phyloP scores from a whole-genome alignment of 73 alveolate genomes.

The Paramecium caudatum region DNA sequence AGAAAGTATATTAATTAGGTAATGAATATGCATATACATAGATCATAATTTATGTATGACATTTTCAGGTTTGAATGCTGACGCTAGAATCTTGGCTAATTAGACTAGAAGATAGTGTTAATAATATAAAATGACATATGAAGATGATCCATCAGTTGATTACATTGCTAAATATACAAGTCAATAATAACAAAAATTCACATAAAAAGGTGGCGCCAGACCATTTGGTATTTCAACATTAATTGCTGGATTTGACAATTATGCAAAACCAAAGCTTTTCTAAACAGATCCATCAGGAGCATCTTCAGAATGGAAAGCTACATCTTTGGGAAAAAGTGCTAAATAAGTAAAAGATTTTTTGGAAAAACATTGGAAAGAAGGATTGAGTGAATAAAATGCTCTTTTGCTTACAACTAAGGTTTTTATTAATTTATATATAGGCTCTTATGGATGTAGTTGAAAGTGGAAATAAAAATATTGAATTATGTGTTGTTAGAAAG shows the following conservation, averaged over 20 bases:
- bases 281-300: slow-evolving; percentile 98
- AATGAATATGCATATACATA: not conserved
- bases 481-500: slow-evolving; percentile 89
- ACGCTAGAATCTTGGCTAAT: slow-evolving; percentile 95
- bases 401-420: slow-evolving; percentile 86
- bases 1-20: slow-evolving; percentile 85
- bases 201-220: slow-evolving; percentile 97
- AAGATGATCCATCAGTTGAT: slow-evolving; percentile 93
- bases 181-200: slow-evolving; percentile 89
- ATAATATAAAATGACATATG: slow-evolving; percentile 88
- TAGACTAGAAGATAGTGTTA: slow-evolving; percentile 94
- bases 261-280: slow-evolving; percentile 89
- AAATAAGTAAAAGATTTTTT: slow-evolving; percentile 90
- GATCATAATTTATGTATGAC: slow-evolving; percentile 94
- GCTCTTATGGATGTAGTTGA: slow-evolving; percentile 96
- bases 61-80: slow-evolving; percentile 98
- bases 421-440: slow-evolving; percentile 9
- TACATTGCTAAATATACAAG: slow-evolving; percentile 94
- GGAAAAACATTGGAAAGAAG: slow-evolving; percentile 91
- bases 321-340: slow-evolving; percentile 94
- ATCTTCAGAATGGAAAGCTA: slow-evolving; percentile 96
- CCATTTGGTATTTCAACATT: slow-evolving; percentile 97
- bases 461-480: slow-evolving; percentile 95
- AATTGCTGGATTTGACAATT: slow-evolving; percentile 92
- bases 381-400: slow-evolving; percentile 84